Evolutionary conservation across 345 rosid genomes (phyloP).

Genomic region (Eucalyptus sp.): DNA sequence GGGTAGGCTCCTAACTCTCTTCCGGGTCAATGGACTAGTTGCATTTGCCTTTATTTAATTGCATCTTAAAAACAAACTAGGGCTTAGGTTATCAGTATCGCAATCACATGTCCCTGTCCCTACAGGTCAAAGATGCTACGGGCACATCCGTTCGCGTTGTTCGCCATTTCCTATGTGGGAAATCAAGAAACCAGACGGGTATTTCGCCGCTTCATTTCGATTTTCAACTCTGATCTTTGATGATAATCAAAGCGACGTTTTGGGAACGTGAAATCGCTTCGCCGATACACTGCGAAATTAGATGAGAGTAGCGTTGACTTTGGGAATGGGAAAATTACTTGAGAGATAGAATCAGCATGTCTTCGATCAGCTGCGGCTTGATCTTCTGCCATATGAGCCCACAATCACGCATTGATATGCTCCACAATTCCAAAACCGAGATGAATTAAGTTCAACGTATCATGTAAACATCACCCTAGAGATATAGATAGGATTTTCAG

Average conservation of each 20-base stretch:
- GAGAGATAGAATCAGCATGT: not conserved
- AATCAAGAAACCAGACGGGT: not conserved
- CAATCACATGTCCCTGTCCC: not conserved
- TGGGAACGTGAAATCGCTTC: not conserved
- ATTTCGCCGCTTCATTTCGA: not conserved
- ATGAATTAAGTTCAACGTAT: not conserved
- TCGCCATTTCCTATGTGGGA: not conserved
- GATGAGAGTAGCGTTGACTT: not conserved
- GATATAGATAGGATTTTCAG: not conserved
- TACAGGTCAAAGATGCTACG: not conserved
- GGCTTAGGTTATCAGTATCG: not conserved
- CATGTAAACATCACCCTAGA: not conserved
- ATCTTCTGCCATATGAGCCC: not conserved
- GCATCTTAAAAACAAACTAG: not conserved
- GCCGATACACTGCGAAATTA: not conserved
- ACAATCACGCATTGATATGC: not conserved
- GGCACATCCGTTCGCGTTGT: not conserved
- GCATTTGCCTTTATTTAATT: not conserved
- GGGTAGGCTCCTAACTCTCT: not conserved
- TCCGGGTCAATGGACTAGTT: not conserved
- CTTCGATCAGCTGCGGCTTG: not conserved
- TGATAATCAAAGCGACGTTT: not conserved
- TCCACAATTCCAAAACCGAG: not conserved
- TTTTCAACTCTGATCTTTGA: not conserved
- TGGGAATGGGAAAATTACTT: not conserved